phyloP scores from a whole-genome alignment of 2,329 filamentous ascomycete genomes.

The Ceratocystis colombiana region DNA sequence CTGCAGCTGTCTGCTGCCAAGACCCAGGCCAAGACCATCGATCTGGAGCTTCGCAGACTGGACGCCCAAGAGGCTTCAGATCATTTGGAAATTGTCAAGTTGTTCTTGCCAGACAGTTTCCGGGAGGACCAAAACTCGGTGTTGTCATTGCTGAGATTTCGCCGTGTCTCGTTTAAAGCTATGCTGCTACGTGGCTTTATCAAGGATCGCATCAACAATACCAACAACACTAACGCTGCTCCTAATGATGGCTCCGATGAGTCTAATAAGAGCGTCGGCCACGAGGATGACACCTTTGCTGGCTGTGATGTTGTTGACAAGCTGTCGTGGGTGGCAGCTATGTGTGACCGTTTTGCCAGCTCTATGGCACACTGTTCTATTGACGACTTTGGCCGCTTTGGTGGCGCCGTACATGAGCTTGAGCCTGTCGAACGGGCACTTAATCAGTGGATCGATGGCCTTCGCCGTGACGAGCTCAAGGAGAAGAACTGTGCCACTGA shows the following conservation, averaged over 20 bases:
- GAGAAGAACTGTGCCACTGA: slow-evolving; percentile 73
- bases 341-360: slow-evolving; percentile 75
- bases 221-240: slow-evolving; percentile 17
- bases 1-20: slow-evolving; percentile 83
- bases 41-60: slow-evolving; percentile 74
- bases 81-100: slow-evolving; percentile 76
- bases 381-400: slow-evolving; percentile 67
- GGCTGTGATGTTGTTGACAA: slow-evolving; percentile 77
- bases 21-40: slow-evolving; percentile 87
- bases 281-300: slow-evolving; percentile 68
- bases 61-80: slow-evolving; percentile 82
- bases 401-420: slow-evolving; percentile 72
- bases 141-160: slow-evolving; percentile 79
- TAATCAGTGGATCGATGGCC: slow-evolving; percentile 75
- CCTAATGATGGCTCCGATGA: slow-evolving; percentile 9
- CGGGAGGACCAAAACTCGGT: slow-evolving; percentile 73
- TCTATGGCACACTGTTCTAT: slow-evolving; percentile 69
- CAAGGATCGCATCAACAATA: slow-evolving; percentile 66
- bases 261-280: slow-evolving; percentile 44
- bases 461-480: slow-evolving; percentile 76
- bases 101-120: slow-evolving; percentile 80
- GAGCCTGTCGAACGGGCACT: slow-evolving; percentile 84
- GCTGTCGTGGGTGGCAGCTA: slow-evolving; percentile 69
- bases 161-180: slow-evolving; percentile 79
- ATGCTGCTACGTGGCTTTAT: slow-evolving; percentile 66